These are phyloP conservation scores for Zea luxurians DNA, from an alignment of 176 grass and related monocot genomes.

Conservation along the genomic window DNA sequence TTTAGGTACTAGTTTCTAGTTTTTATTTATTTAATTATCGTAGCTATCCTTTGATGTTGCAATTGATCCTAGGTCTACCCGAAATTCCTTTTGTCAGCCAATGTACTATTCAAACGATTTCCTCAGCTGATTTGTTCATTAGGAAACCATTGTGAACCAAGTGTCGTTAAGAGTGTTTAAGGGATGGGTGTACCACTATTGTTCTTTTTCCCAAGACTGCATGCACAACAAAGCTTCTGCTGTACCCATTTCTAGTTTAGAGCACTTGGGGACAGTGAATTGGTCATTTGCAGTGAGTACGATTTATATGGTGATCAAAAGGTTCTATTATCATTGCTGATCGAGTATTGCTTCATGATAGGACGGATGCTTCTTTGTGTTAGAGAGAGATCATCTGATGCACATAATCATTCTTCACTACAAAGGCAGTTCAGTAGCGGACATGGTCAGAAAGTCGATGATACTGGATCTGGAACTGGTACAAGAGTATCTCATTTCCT, in stretches of 20 bases:
- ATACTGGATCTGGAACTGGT: constrained; percentile 52
- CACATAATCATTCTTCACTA: constrained; percentile 64
- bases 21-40: background rate
- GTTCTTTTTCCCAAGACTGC: background rate
- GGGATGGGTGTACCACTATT: background rate
- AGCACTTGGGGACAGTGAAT: background rate
- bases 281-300: background rate
- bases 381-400: constrained; percentile 75
- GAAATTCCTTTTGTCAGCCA: background rate
- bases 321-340: background rate
- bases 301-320: too few relatives aligned
- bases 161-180: background rate
- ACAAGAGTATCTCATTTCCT: constrained; percentile 89
- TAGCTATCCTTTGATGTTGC: background rate
- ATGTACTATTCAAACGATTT: background rate
- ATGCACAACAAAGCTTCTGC: background rate
- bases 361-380: constrained; percentile 94
- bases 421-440: constrained; percentile 94
- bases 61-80: background rate
- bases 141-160: background rate
- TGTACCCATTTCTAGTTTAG: background rate
- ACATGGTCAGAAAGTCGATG: constrained; percentile 62
- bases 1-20: background rate
- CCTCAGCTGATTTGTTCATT: background rate
- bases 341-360: constrained; percentile 32